These are phyloP conservation scores for Hydrangea macrophylla DNA, from an alignment of 148 eudicot species.

Conservation along the genomic window DNA sequence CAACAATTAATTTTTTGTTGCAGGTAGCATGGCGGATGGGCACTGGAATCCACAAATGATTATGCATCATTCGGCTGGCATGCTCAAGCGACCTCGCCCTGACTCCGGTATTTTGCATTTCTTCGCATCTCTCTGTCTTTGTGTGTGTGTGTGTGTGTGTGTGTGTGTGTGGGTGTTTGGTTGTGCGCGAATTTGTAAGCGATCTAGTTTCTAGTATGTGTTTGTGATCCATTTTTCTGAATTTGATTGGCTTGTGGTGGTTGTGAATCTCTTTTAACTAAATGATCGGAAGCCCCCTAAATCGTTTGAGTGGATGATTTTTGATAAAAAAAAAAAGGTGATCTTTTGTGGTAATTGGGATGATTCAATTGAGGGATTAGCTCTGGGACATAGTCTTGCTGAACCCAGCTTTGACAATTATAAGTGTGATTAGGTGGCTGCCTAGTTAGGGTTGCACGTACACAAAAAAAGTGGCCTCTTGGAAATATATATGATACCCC, in stretches of 20 bases:
- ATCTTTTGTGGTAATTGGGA: no score
- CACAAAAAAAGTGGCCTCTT: no score
- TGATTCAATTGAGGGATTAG: no score
- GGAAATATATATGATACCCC: no score
- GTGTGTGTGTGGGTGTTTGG: background rate
- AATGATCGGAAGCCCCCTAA: background rate
- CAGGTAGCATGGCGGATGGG: slow-evolving; percentile 29
- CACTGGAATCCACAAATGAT: slow-evolving; percentile 25
- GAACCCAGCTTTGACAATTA: no score
- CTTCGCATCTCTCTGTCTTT: background rate
- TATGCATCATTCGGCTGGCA: slow-evolving; percentile 17
- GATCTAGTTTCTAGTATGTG: background rate
- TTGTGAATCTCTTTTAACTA: background rate
- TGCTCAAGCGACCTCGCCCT: slow-evolving; percentile 34
- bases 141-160: background rate
- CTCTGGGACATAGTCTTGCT: no score
- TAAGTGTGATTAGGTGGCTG: no score
- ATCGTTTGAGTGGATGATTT: no score
- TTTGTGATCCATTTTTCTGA: background rate
- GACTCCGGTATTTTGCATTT: slow-evolving; percentile 17
- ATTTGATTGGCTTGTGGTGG: background rate
- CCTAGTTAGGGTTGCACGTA: no score
- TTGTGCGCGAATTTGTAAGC: background rate
- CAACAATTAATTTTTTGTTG: background rate
- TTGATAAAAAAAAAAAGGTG: no score